Evolutionary conservation across 805 yeast genomes (phyloP), one percentile per base, ranked within the genome.

Genomic region (Priceomyces melissophilus): DNA sequence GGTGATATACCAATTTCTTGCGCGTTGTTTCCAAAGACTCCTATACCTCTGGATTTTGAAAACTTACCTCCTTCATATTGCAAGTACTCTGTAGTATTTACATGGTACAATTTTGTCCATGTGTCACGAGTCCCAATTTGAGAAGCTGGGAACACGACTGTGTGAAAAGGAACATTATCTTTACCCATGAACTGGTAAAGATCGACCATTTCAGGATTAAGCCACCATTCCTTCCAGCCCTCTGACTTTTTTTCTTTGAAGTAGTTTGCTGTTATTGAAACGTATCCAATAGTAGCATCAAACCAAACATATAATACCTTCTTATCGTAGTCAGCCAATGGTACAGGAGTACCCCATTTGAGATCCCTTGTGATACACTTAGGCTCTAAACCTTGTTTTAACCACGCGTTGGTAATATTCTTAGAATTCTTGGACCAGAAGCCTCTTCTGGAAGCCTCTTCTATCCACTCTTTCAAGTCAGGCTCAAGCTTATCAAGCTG

Each of bases 161-260:
- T 85, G 62, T 93, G 99, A 87, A 93, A 93, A 26, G 98, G 97
- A 55, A 90, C 97, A 60, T 93, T 93, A 67, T 93, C 99, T 65
- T 93, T 93, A 67, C 99, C 99, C 99, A 93, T 93, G 65, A 93
- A 93, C 72, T 93, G 99, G 63, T 87, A 88, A 51, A 93, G 72
- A 50, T 85, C 68, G 48, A 93, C 96, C 47, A 89, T 63, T 40
- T 89, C 88, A n/a, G 96, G 95, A 58, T 85, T 74, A 54, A 79
- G 80, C 99, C 99, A 93, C 99, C 99, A 91, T 53, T 79, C 60
- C 55, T 76, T 69, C 98, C 98, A 91, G 39, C 75, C 76, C 4
- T 58, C 60, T 10, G 51, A 38, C 4, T 45, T 48, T 34, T 69
- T 69, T 34, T 56, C 54, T 46, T 67, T 60, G 54, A 69, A 68